A percentile compares a stretch with the other conserved stretches of the same genome.
Evolutionary conservation across 306 rosid species (phyloP).

Genomic region (Glycine latifolia): DNA sequence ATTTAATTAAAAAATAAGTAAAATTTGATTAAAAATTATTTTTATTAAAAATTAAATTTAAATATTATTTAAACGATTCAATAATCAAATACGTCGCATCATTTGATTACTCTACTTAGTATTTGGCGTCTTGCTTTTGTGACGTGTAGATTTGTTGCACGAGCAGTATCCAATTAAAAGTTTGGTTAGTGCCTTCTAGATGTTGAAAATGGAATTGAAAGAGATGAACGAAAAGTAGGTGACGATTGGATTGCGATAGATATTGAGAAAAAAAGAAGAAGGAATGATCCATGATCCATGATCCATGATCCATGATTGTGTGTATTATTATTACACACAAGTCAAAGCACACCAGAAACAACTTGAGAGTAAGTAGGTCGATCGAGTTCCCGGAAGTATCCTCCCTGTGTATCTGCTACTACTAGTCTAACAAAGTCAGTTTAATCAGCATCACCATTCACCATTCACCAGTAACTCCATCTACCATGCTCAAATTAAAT

Average conservation of each 20-base stretch:
- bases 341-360: background rate
- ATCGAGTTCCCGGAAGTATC: conserved; percentile 27
- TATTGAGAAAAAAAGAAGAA: background rate
- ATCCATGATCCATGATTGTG: background rate
- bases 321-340: background rate
- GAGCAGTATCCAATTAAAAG: background rate
- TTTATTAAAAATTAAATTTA: too few species aligned
- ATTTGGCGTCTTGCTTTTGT: background rate
- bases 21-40: too few species aligned
- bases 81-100: too few species aligned
- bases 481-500: background rate
- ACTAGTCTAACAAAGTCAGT: too few species aligned
- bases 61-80: too few species aligned
- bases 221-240: background rate
- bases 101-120: background rate
- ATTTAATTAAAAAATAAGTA: too few species aligned
- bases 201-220: background rate
- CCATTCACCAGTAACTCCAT: background rate
- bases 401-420: background rate
- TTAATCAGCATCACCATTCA: too few species aligned
- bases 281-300: background rate
- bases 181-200: conserved; percentile 13
- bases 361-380: background rate
- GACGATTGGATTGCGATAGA: background rate
- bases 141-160: conserved; percentile 24